Conservation (phyloP, 2,329 filamentous ascomycete species). For the Trichoderma endophyticum region DNA sequence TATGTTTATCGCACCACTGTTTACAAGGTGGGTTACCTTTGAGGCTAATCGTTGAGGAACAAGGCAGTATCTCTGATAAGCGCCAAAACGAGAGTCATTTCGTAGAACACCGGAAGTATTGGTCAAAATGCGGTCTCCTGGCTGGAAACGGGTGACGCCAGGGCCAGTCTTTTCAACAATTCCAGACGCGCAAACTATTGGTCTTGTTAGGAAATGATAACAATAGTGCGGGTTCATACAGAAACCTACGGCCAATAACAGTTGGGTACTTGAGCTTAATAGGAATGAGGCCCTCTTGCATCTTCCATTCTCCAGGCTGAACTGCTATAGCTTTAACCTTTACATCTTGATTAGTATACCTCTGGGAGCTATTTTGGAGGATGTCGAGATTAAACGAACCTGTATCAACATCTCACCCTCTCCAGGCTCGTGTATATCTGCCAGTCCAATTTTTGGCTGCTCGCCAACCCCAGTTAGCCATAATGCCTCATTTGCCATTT, state of each 20-base stretch:
- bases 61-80: constrained; percentile 10
- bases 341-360: neutral
- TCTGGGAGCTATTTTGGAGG: too few species aligned
- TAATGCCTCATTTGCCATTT: neutral
- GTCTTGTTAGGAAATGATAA: neutral
- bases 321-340: constrained; percentile 8
- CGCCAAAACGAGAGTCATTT: constrained; percentile 14
- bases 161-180: constrained; percentile 10
- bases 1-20: neutral
- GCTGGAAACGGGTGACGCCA: neutral
- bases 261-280: constrained; percentile 7
- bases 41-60: neutral
- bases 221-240: neutral
- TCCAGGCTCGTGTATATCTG: neutral
- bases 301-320: constrained; percentile 16
- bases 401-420: constrained; percentile 2
- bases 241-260: constrained; percentile 10
- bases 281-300: constrained; percentile 16
- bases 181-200: constrained; percentile 8
- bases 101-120: constrained; percentile 13
- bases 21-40: neutral
- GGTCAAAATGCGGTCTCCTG: constrained; percentile 5
- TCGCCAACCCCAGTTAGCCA: neutral
- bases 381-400: neutral
- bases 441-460: neutral